These are phyloP conservation scores for Suillus lakei DNA, from an alignment of 768 basidiomycete genomes.

Conservation along the genomic window DNA sequence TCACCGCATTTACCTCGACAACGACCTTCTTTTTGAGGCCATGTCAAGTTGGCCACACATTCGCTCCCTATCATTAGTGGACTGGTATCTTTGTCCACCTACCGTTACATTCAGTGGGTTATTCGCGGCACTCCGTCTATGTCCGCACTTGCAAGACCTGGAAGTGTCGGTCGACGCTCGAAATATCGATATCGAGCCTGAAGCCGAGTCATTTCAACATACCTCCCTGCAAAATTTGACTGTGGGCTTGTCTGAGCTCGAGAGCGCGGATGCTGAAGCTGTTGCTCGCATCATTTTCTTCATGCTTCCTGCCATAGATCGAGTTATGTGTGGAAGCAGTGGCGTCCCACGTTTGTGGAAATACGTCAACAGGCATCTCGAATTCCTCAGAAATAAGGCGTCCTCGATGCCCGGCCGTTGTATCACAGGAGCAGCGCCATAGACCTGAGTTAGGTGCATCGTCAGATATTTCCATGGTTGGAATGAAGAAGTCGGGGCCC, in stretches of 20 bases:
- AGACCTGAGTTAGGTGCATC: neutral
- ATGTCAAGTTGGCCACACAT: conserved; percentile 2
- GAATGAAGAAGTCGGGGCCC: neutral
- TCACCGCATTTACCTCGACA: neutral
- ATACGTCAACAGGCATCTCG: neutral
- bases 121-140: neutral
- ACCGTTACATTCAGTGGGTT: conserved; percentile 1
- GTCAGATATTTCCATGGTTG: neutral
- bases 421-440: neutral
- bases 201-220: neutral
- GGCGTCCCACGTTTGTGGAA: neutral
- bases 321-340: neutral
- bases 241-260: neutral
- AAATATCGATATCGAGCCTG: neutral
- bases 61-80: neutral
- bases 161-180: neutral
- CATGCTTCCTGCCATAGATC: neutral
- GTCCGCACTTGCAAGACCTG: neutral
- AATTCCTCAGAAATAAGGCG: neutral
- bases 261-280: neutral
- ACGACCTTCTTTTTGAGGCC: neutral
- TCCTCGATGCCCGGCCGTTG: neutral
- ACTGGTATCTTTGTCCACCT: no score
- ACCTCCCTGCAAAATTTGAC: neutral
- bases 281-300: neutral